Base-by-base conservation (phyloP, 352 stramenopile species). In the Phytophthora crassamura region DNA sequence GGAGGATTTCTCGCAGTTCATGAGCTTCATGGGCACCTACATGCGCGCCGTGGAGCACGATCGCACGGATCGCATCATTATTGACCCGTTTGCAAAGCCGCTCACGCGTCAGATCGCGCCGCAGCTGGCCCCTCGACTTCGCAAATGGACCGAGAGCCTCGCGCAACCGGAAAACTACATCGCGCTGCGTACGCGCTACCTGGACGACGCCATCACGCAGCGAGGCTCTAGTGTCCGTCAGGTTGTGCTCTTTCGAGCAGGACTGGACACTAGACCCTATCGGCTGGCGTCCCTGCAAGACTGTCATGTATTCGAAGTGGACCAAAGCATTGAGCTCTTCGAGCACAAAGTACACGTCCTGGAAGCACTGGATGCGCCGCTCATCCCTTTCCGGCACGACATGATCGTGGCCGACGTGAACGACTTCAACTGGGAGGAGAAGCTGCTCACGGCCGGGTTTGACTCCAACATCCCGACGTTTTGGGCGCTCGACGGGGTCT, bases 401-500 rank as follows among this genome's bases (percentile, higher is more conserved):
- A 63, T 69, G 12, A 64, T 87, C 36, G 67, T 82, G 18, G 67
- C 72, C 0, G 73, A 87, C 28, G 47, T 87, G 22, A 61, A 73
- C 3, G 49, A 78, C n/a, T 73, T 83, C 43, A 61, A 66, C 28
- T 87, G 73, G 70, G 43, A 69, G 16, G 58, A 71, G n/a, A 60
- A 75, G 36, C 51, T 87, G 22, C 20, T 78, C 11, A 61, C 63
- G 0, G 45, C 45, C 4, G 67, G 68, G 2, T 85, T 87, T 33
- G 50, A 85, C 43, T 51, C 65, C 7, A 65, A 47, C 12, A 22
- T 64, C 18, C 70, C 70, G 12, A 85, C 78, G 47, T 85, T 84
- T 33, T 87, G 78, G 78, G 48, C 64, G 5, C 48, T 84, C 20
- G 75, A 87, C 20, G 78, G 78, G 0, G 28, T 82, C 40, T 64